Conservation (phyloP, 345 rosid genomes). For the Alliaria petiolata region DNA sequence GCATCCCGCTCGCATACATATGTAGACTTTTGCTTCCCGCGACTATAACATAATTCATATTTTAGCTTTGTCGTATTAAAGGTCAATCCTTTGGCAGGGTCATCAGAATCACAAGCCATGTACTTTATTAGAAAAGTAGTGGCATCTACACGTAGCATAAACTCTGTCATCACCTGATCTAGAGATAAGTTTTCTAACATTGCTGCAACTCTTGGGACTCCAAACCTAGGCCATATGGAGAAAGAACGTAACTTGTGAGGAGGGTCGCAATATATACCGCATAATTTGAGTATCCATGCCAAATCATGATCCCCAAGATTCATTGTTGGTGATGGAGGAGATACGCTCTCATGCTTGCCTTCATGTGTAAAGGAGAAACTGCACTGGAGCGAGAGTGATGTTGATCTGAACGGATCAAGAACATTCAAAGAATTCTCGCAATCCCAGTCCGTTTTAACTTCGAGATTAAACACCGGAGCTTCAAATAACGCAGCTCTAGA, state of each 20-base stretch:
- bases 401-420: constrained; percentile 90
- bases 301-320: constrained; percentile 91
- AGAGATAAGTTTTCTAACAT: constrained; percentile 70
- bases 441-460: constrained; percentile 87
- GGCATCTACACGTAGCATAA: constrained; percentile 78
- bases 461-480: constrained; percentile 67
- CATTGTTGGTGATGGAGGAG: constrained; percentile 40
- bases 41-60: constrained; percentile 65
- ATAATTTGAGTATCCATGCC: constrained; percentile 78
- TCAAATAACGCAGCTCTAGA: constrained; percentile 59
- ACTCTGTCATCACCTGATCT: constrained; percentile 92
- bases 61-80: constrained; percentile 72
- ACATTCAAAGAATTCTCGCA: constrained; percentile 76
- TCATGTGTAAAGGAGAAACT: constrained; percentile 72
- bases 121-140: constrained; percentile 63
- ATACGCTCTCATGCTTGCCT: constrained; percentile 35
- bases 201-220: constrained; percentile 62
- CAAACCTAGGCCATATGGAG: constrained; percentile 91
- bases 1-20: constrained; percentile 80
- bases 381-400: constrained; percentile 81
- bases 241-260: constrained; percentile 85
- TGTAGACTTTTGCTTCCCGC: constrained; percentile 84
- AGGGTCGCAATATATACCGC: constrained; percentile 76
- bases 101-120: constrained; percentile 72
- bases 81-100: constrained; percentile 85